Evolutionary conservation across 2,329 filamentous ascomycete species (phyloP), one percentile per base, ranked within the genome.

Genomic region (Rhynchosporium agropyri): DNA sequence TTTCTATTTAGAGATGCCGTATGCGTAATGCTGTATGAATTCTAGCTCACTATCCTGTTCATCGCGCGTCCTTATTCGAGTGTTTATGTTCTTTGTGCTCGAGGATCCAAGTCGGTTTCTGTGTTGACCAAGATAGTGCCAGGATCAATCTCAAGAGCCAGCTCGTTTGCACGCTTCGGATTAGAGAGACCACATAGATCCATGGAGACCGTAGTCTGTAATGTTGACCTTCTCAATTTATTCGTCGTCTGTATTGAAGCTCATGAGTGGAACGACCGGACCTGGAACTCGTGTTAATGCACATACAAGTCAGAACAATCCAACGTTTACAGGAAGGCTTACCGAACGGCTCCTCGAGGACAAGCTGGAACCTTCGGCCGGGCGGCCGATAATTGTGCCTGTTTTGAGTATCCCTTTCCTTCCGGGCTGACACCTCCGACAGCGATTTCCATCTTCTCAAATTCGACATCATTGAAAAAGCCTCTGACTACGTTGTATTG

Each of bases 111-210:
- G 20, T 54, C 67, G 77, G 74, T 1, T 80, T 78, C 4, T 76
- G 79, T 0, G 77, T 89, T 88, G 67, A 88, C 81, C 80, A 83
- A 88, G 0, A 88, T 82, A 13, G 76, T 81, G 0, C 86, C 85
- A 0, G 83, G 80, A 67, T 86, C 80, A 10, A 89, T 72, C 53
- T 79, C 77, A 28, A 79, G 71, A 0, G 82, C 85, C 49, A 89
- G 80, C 5, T 76, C 75, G 38, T 79, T 77, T 0, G 84, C 85
- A 3, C 79, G 76, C 0, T 74, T 74, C 0, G 83, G n/a, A 20
- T 54, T 54, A 1, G 51, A 54, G 20, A 8, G 51, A 54, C 51
- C 51, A 54, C n/a, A 54, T 54, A 15, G 51, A 54, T 9, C 36
- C 51, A 40, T 33, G 33, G 3, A 54, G 51, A 42, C 51, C 51